phyloP scores from a whole-genome alignment of 352 stramenopile genomes.

The Globisporangium nagaii region DNA sequence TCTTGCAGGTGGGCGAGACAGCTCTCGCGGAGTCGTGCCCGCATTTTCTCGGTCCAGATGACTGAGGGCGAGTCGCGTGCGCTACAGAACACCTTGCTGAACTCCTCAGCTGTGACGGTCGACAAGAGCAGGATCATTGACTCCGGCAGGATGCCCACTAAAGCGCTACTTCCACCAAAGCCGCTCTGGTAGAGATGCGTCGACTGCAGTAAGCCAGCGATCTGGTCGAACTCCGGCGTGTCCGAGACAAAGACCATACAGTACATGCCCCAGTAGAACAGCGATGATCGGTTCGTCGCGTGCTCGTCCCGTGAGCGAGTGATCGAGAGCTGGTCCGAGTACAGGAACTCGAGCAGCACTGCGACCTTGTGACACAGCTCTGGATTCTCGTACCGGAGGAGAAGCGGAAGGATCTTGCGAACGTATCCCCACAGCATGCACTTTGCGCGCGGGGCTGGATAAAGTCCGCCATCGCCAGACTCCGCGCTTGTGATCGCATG shows the following conservation, averaged over 20 bases:
- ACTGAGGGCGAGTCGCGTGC: slow-evolving; percentile 87
- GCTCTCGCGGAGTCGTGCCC: slow-evolving; percentile 81
- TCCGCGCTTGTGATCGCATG: slow-evolving; percentile 7
- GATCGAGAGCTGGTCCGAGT: slow-evolving; percentile 22
- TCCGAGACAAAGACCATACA: slow-evolving; percentile 66
- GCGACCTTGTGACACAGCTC: slow-evolving; percentile 51
- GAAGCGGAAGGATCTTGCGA: slow-evolving; percentile 43
- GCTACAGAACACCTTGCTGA: slow-evolving; percentile 86
- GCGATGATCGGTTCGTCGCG: slow-evolving; percentile 25
- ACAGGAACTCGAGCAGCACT: slow-evolving; percentile 65
- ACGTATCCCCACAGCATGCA: slow-evolving; percentile 40
- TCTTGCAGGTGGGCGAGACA: slow-evolving; percentile 90
- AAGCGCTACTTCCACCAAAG: slow-evolving; percentile 49
- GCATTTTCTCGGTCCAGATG: slow-evolving; percentile 94
- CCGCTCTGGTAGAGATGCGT: slow-evolving; percentile 54
- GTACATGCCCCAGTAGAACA: slow-evolving; percentile 70
- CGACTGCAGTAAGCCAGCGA: slow-evolving; percentile 60
- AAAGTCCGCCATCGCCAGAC: slow-evolving; percentile 25
- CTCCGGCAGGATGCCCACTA: slow-evolving; percentile 86
- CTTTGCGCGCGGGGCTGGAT: slow-evolving; percentile 51
- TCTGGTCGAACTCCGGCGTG: slow-evolving; percentile 41
- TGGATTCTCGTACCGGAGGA: slow-evolving; percentile 38
- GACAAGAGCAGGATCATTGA: slow-evolving; percentile 89
- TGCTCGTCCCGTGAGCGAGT: slow-evolving; percentile 22
- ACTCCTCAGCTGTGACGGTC: slow-evolving; percentile 69